Evolutionary conservation across 257 asterid species (phyloP).

Genomic region (Petunia secreta): DNA sequence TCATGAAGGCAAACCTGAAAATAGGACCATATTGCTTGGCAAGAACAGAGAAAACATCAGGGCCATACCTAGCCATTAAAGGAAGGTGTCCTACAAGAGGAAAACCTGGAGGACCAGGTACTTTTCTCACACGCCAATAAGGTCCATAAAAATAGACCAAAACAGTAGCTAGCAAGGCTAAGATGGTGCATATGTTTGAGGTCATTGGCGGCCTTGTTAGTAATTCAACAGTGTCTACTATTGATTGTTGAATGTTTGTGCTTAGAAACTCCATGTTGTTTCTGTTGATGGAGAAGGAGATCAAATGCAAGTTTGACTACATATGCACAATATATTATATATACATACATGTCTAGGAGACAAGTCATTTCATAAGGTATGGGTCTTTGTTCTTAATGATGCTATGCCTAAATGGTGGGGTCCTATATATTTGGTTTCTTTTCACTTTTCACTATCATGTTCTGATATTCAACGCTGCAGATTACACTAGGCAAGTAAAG

Average conservation of each 20-base stretch:
- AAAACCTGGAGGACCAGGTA: conserved; percentile 89
- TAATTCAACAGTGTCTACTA: neutral
- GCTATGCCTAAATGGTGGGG: conserved; percentile 17
- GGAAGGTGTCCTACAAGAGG: conserved; percentile 93
- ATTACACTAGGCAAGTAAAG: neutral
- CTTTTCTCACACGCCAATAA: conserved; percentile 77
- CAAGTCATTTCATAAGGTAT: conserved; percentile 19
- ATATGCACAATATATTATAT: neutral
- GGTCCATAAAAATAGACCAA: conserved; percentile 70
- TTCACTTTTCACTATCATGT: neutral
- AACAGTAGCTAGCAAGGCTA: conserved; percentile 45
- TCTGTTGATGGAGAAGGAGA: conserved; percentile 1
- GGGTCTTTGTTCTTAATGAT: conserved; percentile 13
- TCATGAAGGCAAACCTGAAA: conserved; percentile 61
- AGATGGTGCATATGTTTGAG: conserved; percentile 34
- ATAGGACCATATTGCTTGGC: conserved; percentile 83
- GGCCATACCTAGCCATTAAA: conserved; percentile 88
- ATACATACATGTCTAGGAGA: neutral
- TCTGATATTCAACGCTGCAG: neutral
- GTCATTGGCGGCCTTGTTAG: conserved; percentile 19
- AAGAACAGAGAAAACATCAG: conserved; percentile 77
- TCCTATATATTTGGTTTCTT: neutral
- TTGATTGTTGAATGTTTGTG: neutral
- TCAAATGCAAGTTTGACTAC: neutral
- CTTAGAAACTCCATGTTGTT: neutral